These are phyloP conservation scores for Nicotiana sylvestris DNA, from an alignment of 257 asterid genomes.

Conservation along the genomic window DNA sequence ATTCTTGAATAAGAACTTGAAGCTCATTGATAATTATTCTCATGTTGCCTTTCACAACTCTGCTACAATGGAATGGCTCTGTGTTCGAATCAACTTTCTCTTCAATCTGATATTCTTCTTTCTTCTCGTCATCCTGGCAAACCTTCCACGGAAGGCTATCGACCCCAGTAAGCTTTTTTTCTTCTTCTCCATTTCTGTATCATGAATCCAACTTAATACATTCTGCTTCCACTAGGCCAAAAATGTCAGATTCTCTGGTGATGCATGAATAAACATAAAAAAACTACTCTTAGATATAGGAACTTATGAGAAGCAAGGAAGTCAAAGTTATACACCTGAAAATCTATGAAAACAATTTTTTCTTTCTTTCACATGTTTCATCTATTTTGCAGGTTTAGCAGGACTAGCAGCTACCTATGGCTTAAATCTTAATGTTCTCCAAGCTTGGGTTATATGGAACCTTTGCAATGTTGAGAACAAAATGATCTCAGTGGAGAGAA, in stretches of 20 bases:
- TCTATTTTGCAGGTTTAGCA: conserved; percentile 57
- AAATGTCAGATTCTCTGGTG: neutral
- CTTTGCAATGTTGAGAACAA: conserved; percentile 85
- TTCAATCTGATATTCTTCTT: conserved; percentile 80
- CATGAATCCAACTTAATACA: neutral
- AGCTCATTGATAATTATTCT: conserved; percentile 62
- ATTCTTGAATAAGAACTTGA: conserved; percentile 39
- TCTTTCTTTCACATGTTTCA: neutral
- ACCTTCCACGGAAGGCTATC: conserved; percentile 62
- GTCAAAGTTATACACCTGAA: neutral
- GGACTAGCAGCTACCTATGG: conserved; percentile 87
- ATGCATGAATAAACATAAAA: neutral
- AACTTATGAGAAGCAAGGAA: neutral
- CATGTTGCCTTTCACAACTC: conserved; percentile 66
- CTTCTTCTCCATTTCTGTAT: neutral
- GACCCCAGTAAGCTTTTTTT: conserved; percentile 62
- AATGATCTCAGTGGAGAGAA: conserved; percentile 77
- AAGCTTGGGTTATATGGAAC: conserved; percentile 93
- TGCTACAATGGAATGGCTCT: conserved; percentile 88
- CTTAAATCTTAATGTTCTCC: conserved; percentile 66
- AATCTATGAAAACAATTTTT: neutral
- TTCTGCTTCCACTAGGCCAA: neutral
- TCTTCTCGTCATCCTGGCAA: conserved; percentile 65
- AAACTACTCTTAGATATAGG: neutral
- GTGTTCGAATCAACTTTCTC: conserved; percentile 73